Evolutionary conservation across 2,329 filamentous ascomycete genomes (phyloP).

Genomic region (Sarocladiaceae sp.): DNA sequence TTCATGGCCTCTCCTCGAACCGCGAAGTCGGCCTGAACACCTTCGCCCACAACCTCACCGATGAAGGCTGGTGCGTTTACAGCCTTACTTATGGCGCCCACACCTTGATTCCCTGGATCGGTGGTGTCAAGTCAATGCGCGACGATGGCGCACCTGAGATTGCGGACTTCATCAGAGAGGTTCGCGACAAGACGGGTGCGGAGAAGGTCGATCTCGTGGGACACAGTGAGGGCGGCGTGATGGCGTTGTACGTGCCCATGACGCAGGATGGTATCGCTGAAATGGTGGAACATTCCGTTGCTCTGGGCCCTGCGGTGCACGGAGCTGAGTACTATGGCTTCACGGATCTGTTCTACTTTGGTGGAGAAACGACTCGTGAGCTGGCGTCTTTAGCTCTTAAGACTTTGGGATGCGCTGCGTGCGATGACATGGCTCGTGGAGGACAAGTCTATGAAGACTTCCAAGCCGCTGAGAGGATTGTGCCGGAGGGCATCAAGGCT

Average conservation of each 20-base stretch:
- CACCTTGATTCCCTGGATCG: slow-evolving; percentile 1
- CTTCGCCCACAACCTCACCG: background rate
- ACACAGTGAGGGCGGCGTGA: slow-evolving; percentile 12
- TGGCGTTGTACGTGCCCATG: slow-evolving; percentile 11
- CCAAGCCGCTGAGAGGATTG: slow-evolving; percentile 12
- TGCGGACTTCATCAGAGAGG: slow-evolving; percentile 10
- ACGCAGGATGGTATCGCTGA: slow-evolving; percentile 9
- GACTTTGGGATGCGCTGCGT: slow-evolving; percentile 15
- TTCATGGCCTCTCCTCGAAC: slow-evolving; percentile 11
- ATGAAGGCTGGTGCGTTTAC: slow-evolving; percentile 10
- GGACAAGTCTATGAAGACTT: slow-evolving; percentile 14
- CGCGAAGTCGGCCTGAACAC: slow-evolving; percentile 11
- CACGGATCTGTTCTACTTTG: slow-evolving; percentile 12
- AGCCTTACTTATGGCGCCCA: slow-evolving; percentile 11
- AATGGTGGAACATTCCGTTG: slow-evolving; percentile 9
- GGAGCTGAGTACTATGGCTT: slow-evolving; percentile 13
- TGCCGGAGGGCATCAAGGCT: slow-evolving; percentile 15
- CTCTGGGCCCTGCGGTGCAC: slow-evolving; percentile 10
- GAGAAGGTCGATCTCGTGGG: slow-evolving; percentile 12
- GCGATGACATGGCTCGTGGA: slow-evolving; percentile 14
- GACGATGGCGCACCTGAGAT: slow-evolving; percentile 9
- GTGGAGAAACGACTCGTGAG: slow-evolving; percentile 11
- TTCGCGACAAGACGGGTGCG: slow-evolving; percentile 10
- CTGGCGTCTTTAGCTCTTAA: slow-evolving; percentile 9
- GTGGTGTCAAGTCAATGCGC: slow-evolving; percentile 9